Conservation (phyloP, 208 protist species). For the Trypanosomatidae sp. region DNA sequence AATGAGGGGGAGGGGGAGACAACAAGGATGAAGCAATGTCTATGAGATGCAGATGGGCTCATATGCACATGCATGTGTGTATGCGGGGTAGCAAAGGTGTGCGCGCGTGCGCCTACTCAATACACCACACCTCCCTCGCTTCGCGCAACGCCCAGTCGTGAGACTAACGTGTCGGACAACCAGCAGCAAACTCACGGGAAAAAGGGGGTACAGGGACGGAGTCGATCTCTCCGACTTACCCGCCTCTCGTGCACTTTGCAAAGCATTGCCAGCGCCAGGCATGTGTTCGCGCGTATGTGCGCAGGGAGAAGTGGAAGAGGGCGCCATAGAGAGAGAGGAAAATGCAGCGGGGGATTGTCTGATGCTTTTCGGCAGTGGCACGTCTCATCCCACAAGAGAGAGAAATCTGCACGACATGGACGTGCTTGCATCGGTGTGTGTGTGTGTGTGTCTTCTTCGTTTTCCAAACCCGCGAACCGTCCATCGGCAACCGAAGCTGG, state of each 20-base stretch:
- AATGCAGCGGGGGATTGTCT: background rate
- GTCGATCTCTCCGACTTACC: background rate
- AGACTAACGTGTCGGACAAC: background rate
- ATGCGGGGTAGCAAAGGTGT: background rate
- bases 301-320: background rate
- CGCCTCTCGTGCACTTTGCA: background rate
- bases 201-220: background rate
- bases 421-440: background rate
- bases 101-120: background rate
- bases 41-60: background rate
- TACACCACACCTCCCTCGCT: background rate
- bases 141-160: background rate
- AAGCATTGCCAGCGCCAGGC: background rate
- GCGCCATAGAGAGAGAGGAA: background rate
- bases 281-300: too few relatives aligned
- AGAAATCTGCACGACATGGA: background rate
- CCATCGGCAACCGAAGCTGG: too few relatives aligned
- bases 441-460: background rate
- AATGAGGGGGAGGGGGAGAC: background rate
- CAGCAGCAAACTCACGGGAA: background rate
- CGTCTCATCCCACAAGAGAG: background rate
- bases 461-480: too few relatives aligned
- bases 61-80: background rate
- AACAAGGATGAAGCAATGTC: background rate
- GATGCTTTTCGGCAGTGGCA: background rate